Evolutionary conservation across 2,329 filamentous ascomycete genomes (phyloP), one percentile per base, ranked within the genome.

Genomic region (Aspergillus terreus): DNA sequence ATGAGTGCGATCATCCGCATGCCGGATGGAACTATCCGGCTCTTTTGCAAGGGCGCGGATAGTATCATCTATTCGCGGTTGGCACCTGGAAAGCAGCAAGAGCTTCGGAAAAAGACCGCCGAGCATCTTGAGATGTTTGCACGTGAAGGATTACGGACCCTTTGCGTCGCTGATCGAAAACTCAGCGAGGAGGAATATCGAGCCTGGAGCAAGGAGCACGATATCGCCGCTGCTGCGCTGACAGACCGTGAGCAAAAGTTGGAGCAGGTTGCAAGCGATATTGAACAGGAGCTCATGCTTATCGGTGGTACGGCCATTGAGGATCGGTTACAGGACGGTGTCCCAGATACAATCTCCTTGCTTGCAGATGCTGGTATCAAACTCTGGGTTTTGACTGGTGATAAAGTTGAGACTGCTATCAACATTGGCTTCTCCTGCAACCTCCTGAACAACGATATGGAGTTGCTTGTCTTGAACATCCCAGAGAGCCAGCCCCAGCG

Each of bases 341-440:
- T 99, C 3, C 94, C 94, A 6, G 94, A 97, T 67, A 92, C 94
- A 0, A 99, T 99, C 63, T 88, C 87, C 46, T 76, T 99, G 42
- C 84, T 99, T 47, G 92, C 87, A 27, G 84, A 91, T 64, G 94
- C 94, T 49, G 95, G 95, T 69, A 96, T 99, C 73, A 99, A 99
- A 73, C 82, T 99, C 6, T 99, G 94, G 94, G 94, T 99, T 49
- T 77, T 99, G 58, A 99, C 94, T 14, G 94, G 95, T 57, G 94
- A 99, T 79, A 99, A 97, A 73, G 92, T 97, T 30, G 94, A 99
- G 74, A 99, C 94, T 21, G 94, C 95, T 52, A 99, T 99, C 83
- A 99, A 99, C 75, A 99, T 99, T 67, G 94, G 94, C 2, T 99
- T 97, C 73, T 99, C 95, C 10, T 99, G 95, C 77, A 99, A 99